Percentiles rank a stretch among this genome's conserved stretches.
phyloP scores from a whole-genome alignment of 2,329 filamentous ascomycete species.

The Biscogniauxia marginata region DNA sequence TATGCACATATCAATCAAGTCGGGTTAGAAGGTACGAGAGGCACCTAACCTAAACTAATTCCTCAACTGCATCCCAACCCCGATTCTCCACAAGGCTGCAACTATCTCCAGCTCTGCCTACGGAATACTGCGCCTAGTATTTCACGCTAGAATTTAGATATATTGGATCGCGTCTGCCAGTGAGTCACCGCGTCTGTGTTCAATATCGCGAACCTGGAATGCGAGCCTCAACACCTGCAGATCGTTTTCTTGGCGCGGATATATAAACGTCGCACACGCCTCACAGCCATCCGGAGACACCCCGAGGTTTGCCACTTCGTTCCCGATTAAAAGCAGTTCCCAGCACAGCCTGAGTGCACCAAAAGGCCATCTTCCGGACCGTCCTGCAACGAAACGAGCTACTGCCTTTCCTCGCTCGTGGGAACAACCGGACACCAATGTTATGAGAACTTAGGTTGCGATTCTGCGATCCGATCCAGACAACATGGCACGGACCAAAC shows the following conservation, averaged over 20 bases:
- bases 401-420: too few species aligned
- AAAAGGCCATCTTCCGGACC: too few species aligned
- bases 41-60: not conserved
- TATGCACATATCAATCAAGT: not conserved
- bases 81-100: not conserved
- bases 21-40: too few species aligned
- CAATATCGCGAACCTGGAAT: conserved; percentile 12
- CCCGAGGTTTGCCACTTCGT: not conserved
- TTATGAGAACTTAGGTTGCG: not conserved
- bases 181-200: conserved; percentile 5
- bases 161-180: not conserved
- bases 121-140: not conserved
- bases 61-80: not conserved
- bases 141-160: too few species aligned
- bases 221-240: conserved; percentile 3
- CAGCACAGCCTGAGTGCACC: too few species aligned
- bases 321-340: conserved; percentile 7
- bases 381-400: conserved; percentile 1
- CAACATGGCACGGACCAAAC: conserved; percentile 24
- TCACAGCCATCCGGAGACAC: not conserved
- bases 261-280: conserved; percentile 13
- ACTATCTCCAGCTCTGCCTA: not conserved
- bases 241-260: conserved; percentile 14
- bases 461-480: not conserved
- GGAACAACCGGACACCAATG: not conserved